These are phyloP conservation scores for Solanum microdontum DNA, from an alignment of 257 asterid species.

Conservation along the genomic window DNA sequence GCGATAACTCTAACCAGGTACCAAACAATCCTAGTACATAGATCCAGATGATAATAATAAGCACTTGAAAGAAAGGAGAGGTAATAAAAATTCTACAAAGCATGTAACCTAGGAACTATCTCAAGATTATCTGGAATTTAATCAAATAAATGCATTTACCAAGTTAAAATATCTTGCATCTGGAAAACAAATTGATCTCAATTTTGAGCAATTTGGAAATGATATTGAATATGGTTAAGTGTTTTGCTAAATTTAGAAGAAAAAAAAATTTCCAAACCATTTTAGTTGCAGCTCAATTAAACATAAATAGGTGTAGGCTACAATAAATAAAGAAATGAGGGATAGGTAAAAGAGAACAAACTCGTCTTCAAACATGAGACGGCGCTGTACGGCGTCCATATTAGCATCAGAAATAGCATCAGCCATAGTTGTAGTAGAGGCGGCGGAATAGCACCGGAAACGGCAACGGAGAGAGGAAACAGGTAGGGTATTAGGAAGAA, in stretches of 20 bases:
- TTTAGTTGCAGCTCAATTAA: neutral
- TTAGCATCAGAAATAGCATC: constrained; percentile 47
- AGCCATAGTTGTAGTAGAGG: constrained; percentile 34
- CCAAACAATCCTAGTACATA: too few relatives aligned
- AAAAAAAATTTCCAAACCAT: neutral
- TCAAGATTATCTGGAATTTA: too few relatives aligned
- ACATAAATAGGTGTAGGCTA: too few relatives aligned
- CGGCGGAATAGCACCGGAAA: constrained; percentile 8
- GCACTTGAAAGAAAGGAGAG: too few relatives aligned
- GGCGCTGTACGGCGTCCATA: constrained; percentile 93
- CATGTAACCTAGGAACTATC: too few relatives aligned
- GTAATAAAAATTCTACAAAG: too few relatives aligned
- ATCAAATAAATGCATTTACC: neutral
- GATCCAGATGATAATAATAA: too few relatives aligned
- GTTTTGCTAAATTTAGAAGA: too few relatives aligned
- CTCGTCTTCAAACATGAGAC: constrained; percentile 99
- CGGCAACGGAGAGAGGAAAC: neutral
- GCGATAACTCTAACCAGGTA: too few relatives aligned
- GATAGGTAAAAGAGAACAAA: constrained; percentile 6
- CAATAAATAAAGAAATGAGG: neutral
- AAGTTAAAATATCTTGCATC: neutral
- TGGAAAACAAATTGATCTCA: neutral
- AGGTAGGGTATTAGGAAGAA: neutral
- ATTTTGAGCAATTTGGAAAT: neutral
- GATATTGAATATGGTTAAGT: neutral